Percentiles rank a stretch among this genome's conserved stretches.
phyloP scores from a whole-genome alignment of 805 yeast genomes.

The Pichia exigua region DNA sequence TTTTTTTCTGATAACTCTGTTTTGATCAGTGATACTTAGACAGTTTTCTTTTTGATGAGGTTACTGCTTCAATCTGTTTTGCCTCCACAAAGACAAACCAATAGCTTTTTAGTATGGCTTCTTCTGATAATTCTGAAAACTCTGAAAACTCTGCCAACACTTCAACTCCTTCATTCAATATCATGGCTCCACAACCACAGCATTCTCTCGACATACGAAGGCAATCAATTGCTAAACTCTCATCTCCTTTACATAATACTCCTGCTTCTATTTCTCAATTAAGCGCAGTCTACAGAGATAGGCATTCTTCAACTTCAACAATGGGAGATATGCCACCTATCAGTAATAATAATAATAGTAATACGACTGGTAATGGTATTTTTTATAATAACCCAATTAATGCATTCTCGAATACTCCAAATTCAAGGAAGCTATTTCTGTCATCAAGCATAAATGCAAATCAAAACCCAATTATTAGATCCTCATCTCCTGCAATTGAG shows the following conservation, averaged over 20 bases:
- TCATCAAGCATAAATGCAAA: not conserved
- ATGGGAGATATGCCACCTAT: constrained; percentile 1
- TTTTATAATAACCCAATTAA: not conserved
- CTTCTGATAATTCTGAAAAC: not conserved
- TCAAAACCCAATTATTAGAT: not conserved
- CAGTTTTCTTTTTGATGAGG: not conserved
- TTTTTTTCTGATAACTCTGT: too few relatives aligned
- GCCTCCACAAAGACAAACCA: not conserved
- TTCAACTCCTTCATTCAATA: not conserved
- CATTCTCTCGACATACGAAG: constrained; percentile 19
- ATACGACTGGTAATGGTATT: too few relatives aligned
- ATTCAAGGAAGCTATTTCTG: not conserved
- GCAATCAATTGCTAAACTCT: constrained; percentile 28
- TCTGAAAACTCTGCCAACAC: constrained; percentile 1
- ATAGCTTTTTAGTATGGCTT: not conserved
- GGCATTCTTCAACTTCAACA: constrained; percentile 19
- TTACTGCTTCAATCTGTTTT: not conserved
- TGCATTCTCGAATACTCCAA: constrained; percentile 1
- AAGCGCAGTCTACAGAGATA: constrained; percentile 7
- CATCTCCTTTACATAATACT: constrained; percentile 21
- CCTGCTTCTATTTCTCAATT: constrained; percentile 8
- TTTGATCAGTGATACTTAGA: not conserved
- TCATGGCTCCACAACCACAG: not conserved
- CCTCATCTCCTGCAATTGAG: constrained; percentile 19
- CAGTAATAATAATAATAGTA: not conserved